Evolutionary conservation across 495 filamentous ascomycete species (phyloP).

Genomic region (Bacidia rubella): DNA sequence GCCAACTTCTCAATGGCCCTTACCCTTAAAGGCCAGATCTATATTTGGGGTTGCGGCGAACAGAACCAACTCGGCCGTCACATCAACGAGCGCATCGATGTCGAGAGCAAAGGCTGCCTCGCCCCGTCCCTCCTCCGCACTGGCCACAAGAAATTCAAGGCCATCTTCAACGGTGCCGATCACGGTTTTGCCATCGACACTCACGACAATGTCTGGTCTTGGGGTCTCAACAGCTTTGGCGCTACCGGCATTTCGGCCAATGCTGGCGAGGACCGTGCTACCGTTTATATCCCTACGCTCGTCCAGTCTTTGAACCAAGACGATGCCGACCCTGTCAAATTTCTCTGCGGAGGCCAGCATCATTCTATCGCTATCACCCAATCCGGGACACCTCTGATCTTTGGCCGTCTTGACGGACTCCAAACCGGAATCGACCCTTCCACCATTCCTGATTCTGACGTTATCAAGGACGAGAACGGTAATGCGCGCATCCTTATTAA

Average conservation of each 20-base stretch:
- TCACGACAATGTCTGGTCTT: conserved; percentile 58
- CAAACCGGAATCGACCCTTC: conserved; percentile 43
- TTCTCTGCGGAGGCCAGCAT: conserved; percentile 41
- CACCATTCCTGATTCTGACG: conserved; percentile 29
- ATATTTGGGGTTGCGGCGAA: conserved; percentile 49
- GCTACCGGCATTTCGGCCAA: conserved; percentile 56
- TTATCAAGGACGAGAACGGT: conserved; percentile 33
- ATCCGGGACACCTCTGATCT: conserved; percentile 41
- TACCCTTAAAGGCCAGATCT: conserved; percentile 40
- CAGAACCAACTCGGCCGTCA: conserved; percentile 53
- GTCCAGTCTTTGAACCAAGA: conserved; percentile 43
- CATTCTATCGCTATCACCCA: conserved; percentile 43
- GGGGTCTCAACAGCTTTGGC: conserved; percentile 81
- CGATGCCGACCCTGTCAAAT: conserved; percentile 27
- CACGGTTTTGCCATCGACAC: conserved; percentile 62
- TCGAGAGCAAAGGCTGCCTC: conserved; percentile 19
- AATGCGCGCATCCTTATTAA: conserved; percentile 39
- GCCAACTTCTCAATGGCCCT: conserved; percentile 51
- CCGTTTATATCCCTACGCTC: conserved; percentile 42
- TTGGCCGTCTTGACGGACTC: conserved; percentile 46
- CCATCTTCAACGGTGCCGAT: conserved; percentile 41
- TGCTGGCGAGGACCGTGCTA: conserved; percentile 52
- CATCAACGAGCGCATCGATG: conserved; percentile 38
- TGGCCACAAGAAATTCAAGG: conserved; percentile 33
- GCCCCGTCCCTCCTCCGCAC: conserved; percentile 20